phyloP scores from a whole-genome alignment of 176 grass and related monocot genomes.

The Carex cristatella region DNA sequence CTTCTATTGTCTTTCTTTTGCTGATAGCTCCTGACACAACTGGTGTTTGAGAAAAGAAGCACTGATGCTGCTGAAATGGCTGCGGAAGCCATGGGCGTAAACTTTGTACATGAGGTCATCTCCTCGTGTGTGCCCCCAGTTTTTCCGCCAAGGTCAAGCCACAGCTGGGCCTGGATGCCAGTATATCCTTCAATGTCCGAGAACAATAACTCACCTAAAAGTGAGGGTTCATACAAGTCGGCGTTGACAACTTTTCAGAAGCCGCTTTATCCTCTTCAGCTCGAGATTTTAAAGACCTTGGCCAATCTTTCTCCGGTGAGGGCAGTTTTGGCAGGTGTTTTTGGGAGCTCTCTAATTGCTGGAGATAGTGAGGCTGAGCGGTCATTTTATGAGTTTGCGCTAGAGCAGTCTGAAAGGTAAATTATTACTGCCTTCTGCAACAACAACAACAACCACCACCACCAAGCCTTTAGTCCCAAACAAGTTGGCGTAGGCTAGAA shows the following conservation, averaged over 20 bases:
- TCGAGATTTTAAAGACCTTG: slow-evolving; percentile 80
- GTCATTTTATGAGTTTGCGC: slow-evolving; percentile 89
- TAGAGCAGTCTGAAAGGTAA: slow-evolving; percentile 96
- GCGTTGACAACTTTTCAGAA: slow-evolving; percentile 39
- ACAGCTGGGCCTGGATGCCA: slow-evolving; percentile 95
- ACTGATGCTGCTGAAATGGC: slow-evolving; percentile 86
- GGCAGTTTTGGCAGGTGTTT: slow-evolving; percentile 89
- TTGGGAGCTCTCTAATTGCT: slow-evolving; percentile 83
- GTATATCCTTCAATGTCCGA: slow-evolving; percentile 46
- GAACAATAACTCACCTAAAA: slow-evolving; percentile 32
- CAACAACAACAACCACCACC: too few species aligned
- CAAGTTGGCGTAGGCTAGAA: too few species aligned
- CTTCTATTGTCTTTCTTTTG: slow-evolving; percentile 10
- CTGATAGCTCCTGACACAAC: slow-evolving; percentile 81
- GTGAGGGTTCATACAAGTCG: slow-evolving; percentile 41
- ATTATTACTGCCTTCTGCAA: not conserved
- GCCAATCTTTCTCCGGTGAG: slow-evolving; percentile 82
- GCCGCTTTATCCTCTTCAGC: slow-evolving; percentile 76
- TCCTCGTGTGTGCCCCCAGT: slow-evolving; percentile 91
- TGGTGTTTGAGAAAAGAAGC: slow-evolving; percentile 89
- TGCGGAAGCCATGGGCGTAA: slow-evolving; percentile 81
- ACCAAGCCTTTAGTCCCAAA: too few species aligned
- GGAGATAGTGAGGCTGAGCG: slow-evolving; percentile 65
- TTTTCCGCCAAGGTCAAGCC: slow-evolving; percentile 74
- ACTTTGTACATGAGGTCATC: slow-evolving; percentile 96